Evolutionary conservation across 495 filamentous ascomycete genomes (phyloP), one percentile per base, ranked within the genome.

Genomic region (Penicillium angulare): DNA sequence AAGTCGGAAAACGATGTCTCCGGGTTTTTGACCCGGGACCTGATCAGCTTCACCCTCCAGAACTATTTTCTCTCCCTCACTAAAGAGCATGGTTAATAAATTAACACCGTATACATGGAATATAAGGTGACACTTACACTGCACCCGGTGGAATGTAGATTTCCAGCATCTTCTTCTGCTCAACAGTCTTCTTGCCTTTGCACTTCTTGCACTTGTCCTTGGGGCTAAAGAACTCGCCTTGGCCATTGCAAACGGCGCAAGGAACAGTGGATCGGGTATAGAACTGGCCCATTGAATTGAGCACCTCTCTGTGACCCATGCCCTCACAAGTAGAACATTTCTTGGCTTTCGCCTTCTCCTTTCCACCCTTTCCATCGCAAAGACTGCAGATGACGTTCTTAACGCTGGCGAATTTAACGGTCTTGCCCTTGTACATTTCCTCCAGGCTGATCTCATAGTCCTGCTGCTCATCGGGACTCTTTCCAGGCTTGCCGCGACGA

Each of bases 181-280:
- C 83, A 26, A 79, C 75, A 3, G 89, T 87, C 43, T 87, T 81
- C 63, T 86, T 84, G 38, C 93, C 93, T 73, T 97, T 96, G 81
- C 95, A 98, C 77, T 95, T 96, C 78, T 92, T 95, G 78, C 93
- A 98, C 65, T 88, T 87, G 53, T 98, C 93, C 76, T 97, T 97
- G 55, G 93, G 89, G 68, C 87, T 87, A 76, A 84, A 95, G 57
- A 91, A 82, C 49, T 83, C 82, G 12, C 93, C 93, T 12, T 86
- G 81, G 12, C 90, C 90, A 45, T 81, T 80, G 74, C 93, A 98
- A 47, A 81, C 79, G 52, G 82, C 80, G 72, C 93, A 98, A 12
- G 80, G 59, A 13, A 87, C 79, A 7, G 80, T 80, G 48, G 86
- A 83, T 61, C 87, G 86, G 5, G 90, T 89, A 35, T 93, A 80